Evolutionary conservation across 2,329 filamentous ascomycete species (phyloP).

Genomic region (Ceratocystis ficicola): DNA sequence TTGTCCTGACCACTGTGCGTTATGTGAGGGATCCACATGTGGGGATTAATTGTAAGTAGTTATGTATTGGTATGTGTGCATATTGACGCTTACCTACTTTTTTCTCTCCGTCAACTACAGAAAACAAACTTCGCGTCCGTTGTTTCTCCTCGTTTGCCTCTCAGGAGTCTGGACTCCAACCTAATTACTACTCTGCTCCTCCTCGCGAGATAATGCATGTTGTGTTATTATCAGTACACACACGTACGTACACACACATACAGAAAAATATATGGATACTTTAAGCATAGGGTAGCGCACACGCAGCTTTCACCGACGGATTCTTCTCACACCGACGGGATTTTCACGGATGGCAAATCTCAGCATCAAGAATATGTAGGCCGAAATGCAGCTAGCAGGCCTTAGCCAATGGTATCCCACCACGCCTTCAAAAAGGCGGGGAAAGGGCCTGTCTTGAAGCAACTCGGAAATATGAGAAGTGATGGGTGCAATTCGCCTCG

Average conservation of each 20-base stretch:
- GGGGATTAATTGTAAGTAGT: not conserved
- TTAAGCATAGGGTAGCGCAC: not conserved
- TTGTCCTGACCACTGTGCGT: not conserved
- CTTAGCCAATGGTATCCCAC: not conserved
- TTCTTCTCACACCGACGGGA: constrained; percentile 1
- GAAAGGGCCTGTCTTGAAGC: not conserved
- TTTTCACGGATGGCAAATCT: constrained; percentile 9
- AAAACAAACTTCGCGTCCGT: too few species aligned
- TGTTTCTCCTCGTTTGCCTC: not conserved
- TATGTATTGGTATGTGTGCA: not conserved
- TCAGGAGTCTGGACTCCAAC: not conserved
- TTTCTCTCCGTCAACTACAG: not conserved
- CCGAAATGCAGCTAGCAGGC: constrained; percentile 1
- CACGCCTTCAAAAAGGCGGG: constrained; percentile 4
- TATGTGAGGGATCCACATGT: not conserved
- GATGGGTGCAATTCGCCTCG: not conserved
- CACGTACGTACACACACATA: not conserved
- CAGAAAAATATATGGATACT: not conserved
- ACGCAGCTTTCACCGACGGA: not conserved
- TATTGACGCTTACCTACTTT: not conserved
- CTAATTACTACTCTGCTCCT: not conserved
- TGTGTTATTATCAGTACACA: not conserved
- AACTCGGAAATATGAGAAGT: not conserved
- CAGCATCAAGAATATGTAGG: constrained; percentile 2
- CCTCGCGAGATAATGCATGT: not conserved